Evolutionary conservation across 345 rosid species (phyloP).

Genomic region (Heritiera littoralis): DNA sequence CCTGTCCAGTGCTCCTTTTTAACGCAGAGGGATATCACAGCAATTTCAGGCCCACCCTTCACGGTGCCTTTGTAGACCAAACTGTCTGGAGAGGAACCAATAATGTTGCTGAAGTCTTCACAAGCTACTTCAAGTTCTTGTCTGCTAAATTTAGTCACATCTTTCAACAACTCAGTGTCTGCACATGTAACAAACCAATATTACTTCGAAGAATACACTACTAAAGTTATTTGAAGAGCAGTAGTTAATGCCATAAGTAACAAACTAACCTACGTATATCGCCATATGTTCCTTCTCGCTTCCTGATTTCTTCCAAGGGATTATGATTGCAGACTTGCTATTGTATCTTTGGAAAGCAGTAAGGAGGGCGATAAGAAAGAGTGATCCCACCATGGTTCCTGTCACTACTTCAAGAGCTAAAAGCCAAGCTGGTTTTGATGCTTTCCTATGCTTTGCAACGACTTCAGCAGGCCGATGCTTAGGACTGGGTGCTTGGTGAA

Average conservation of each 20-base stretch:
- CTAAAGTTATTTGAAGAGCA: slow-evolving; percentile 4
- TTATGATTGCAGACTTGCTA: slow-evolving; percentile 74
- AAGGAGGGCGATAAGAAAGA: slow-evolving; percentile 58
- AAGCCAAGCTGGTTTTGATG: slow-evolving; percentile 82
- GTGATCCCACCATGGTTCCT: slow-evolving; percentile 73
- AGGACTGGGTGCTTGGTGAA: slow-evolving; percentile 40
- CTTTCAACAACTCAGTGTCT: slow-evolving; percentile 89
- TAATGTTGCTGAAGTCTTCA: slow-evolving; percentile 98
- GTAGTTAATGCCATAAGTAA: slow-evolving; percentile 16
- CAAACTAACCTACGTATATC: slow-evolving; percentile 68
- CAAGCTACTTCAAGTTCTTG: slow-evolving; percentile 98
- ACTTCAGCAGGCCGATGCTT: slow-evolving; percentile 51
- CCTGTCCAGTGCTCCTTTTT: slow-evolving; percentile 95
- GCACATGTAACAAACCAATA: slow-evolving; percentile 17
- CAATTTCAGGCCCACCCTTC: slow-evolving; percentile 94
- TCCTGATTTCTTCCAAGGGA: slow-evolving; percentile 93
- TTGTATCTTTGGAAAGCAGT: slow-evolving; percentile 74
- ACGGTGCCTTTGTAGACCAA: slow-evolving; percentile 87
- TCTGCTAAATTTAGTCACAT: slow-evolving; percentile 75
- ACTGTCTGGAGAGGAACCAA: slow-evolving; percentile 93
- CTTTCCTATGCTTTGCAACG: slow-evolving; percentile 47
- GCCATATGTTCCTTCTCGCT: slow-evolving; percentile 73
- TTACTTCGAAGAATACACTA: neutral
- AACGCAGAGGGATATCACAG: slow-evolving; percentile 81
- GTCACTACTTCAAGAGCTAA: slow-evolving; percentile 80